These are phyloP conservation scores for Saturnispora gosingensis DNA, from an alignment of 805 yeast species.

Conservation along the genomic window DNA sequence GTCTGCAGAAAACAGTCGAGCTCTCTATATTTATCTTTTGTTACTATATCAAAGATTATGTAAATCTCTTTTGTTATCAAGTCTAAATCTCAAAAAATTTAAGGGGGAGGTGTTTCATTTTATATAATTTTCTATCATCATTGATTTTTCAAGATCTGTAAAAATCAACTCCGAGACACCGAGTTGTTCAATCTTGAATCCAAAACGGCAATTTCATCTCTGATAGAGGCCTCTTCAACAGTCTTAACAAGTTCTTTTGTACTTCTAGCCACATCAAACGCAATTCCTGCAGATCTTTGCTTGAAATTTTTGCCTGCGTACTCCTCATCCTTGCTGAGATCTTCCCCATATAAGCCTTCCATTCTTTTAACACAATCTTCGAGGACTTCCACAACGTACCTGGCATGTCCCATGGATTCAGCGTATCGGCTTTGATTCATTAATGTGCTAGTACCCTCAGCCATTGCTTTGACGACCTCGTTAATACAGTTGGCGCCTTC, in stretches of 20 bases:
- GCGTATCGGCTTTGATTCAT: conserved; percentile 85
- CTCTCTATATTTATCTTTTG: background rate
- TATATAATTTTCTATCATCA: background rate
- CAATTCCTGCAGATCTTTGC: conserved; percentile 91
- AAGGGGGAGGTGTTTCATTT: background rate
- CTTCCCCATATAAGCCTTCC: conserved; percentile 51
- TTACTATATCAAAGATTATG: background rate
- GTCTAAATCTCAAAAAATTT: background rate
- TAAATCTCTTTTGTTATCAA: background rate
- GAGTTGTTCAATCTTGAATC: conserved; percentile 45
- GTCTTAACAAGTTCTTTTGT: conserved; percentile 93
- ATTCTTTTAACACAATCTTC: conserved; percentile 80
- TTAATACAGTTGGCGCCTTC: conserved; percentile 69
- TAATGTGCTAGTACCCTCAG: conserved; percentile 76
- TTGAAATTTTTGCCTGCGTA: conserved; percentile 83
- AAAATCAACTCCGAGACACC: background rate
- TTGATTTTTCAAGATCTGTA: background rate
- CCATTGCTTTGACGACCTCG: conserved; percentile 74
- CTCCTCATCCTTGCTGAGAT: conserved; percentile 39
- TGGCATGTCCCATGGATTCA: conserved; percentile 80
- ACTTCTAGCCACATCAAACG: conserved; percentile 93
- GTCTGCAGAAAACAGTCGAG: background rate
- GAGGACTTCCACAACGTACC: conserved; percentile 81
- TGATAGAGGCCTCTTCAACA: conserved; percentile 87
- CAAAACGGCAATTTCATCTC: conserved; percentile 74